Evolutionary conservation across 495 filamentous ascomycete species (phyloP), one percentile per base, ranked within the genome.

Genomic region (Hypoxylon crocopeplum): DNA sequence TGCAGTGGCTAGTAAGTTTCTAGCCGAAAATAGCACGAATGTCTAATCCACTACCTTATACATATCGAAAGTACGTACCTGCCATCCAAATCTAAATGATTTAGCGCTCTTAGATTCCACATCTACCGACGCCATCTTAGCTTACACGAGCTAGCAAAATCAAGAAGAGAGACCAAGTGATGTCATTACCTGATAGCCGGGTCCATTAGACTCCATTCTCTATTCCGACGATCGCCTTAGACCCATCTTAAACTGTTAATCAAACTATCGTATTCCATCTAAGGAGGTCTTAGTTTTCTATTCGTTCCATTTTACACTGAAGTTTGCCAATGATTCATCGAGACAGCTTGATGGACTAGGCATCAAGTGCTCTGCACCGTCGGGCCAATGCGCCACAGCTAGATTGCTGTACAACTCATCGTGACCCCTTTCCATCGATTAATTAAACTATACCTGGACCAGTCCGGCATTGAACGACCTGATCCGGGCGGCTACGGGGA

Each of bases 261-360:
- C n/a, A n/a, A n/a, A n/a, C n/a, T n/a, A n/a, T n/a, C n/a, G n/a
- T n/a, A n/a, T n/a, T n/a, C n/a, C n/a, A n/a, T n/a, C n/a, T n/a
- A n/a, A n/a, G n/a, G n/a, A n/a, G n/a, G n/a, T n/a, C n/a, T n/a
- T n/a, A n/a, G n/a, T n/a, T n/a, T n/a, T n/a, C n/a, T n/a, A n/a
- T n/a, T n/a, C n/a, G n/a, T n/a, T n/a, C n/a, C n/a, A n/a, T n/a
- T n/a, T n/a, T n/a, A n/a, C n/a, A n/a, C n/a, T n/a, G 33, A 45
- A 42, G 52, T 48, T 57, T 48, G 40, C 33, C 42, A 63, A 63
- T 63, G 56, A 62, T n/a, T n/a, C n/a, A n/a, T n/a, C n/a, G n/a
- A n/a, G n/a, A n/a, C n/a, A n/a, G n/a, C n/a, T n/a, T n/a, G n/a
- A n/a, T n/a, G n/a, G n/a, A n/a, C n/a, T n/a, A n/a, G n/a, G n/a